phyloP scores from a whole-genome alignment of 495 filamentous ascomycete genomes.

The Neurospora tetrasperma region DNA sequence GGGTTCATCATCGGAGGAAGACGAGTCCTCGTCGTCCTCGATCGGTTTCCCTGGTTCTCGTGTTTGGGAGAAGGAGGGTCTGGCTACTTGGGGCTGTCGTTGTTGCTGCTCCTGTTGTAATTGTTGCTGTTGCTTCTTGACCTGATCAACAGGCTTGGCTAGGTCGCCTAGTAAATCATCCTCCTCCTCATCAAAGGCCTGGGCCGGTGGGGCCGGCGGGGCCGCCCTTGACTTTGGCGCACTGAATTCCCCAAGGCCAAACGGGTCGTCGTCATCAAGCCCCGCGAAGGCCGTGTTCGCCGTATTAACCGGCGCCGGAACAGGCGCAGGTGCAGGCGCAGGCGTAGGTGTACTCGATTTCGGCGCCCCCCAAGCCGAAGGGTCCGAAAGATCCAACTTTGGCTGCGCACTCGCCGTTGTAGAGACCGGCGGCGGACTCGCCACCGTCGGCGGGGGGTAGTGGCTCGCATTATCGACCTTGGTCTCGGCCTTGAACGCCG shows the following conservation, averaged over 20 bases:
- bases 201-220: slow-evolving; percentile 21
- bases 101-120: slow-evolving; percentile 11
- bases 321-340: not conserved
- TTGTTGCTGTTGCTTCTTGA: slow-evolving; percentile 36
- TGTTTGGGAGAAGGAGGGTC: slow-evolving; percentile 17
- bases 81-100: not conserved
- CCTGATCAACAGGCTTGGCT: slow-evolving; percentile 75
- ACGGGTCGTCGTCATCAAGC: slow-evolving; percentile 63
- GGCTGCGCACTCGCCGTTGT: slow-evolving; percentile 15
- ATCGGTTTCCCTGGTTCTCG: slow-evolving; percentile 36
- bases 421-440: slow-evolving; percentile 9
- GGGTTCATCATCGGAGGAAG: slow-evolving; percentile 30
- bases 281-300: slow-evolving; percentile 7
- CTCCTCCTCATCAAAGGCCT: slow-evolving; percentile 66
- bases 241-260: slow-evolving; percentile 66
- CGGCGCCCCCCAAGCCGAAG: slow-evolving; percentile 28
- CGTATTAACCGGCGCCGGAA: slow-evolving; percentile 12
- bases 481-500: slow-evolving; percentile 48
- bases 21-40: slow-evolving; percentile 34
- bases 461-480: slow-evolving; percentile 51
- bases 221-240: slow-evolving; percentile 23
- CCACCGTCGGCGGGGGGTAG: slow-evolving; percentile 42
- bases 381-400: slow-evolving; percentile 25
- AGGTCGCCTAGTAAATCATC: slow-evolving; percentile 86
- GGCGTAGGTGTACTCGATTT: not conserved